Evolutionary conservation across 1,284 basidiomycete genomes (phyloP).

Genomic region (Cryptococcus sp.): DNA sequence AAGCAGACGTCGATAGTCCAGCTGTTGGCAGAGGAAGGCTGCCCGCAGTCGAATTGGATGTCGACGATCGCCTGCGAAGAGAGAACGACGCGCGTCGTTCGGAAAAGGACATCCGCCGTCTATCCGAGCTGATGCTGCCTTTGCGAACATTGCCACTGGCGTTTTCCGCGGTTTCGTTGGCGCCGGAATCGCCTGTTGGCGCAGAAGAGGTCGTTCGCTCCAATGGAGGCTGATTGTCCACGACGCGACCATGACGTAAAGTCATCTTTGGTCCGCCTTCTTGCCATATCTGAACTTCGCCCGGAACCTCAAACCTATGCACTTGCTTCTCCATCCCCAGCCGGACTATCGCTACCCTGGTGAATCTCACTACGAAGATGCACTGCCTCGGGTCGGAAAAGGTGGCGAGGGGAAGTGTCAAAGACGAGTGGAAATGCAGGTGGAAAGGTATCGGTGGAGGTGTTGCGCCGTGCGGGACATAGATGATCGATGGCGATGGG

Average conservation of each 20-base stretch:
- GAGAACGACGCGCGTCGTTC: slow-evolving; percentile 12
- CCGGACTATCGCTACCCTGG: slow-evolving; percentile 34
- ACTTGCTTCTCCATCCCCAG: slow-evolving; percentile 34
- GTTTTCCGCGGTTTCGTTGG: not conserved
- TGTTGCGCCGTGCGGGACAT: slow-evolving; percentile 16
- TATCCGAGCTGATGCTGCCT: not conserved
- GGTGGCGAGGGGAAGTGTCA: slow-evolving; percentile 28
- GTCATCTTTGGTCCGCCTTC: slow-evolving; percentile 29
- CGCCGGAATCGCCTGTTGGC: not conserved
- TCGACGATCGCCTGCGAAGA: slow-evolving; percentile 13
- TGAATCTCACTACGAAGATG: slow-evolving; percentile 33
- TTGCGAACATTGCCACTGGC: not conserved
- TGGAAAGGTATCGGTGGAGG: slow-evolving; percentile 40
- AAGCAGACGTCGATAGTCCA: not conserved
- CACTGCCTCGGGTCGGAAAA: slow-evolving; percentile 35
- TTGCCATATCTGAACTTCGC: slow-evolving; percentile 38
- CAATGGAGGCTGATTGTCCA: not conserved
- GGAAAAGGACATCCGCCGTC: slow-evolving; percentile 2
- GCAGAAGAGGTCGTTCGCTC: not conserved
- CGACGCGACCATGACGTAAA: slow-evolving; percentile 13
- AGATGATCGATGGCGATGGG: slow-evolving; percentile 42
- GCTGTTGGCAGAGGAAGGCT: not conserved
- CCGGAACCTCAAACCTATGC: slow-evolving; percentile 33
- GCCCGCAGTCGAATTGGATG: not conserved
- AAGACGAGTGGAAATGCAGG: slow-evolving; percentile 37